Evolutionary conservation across 768 basidiomycete species (phyloP).

Genomic region (Lepiota venenata): DNA sequence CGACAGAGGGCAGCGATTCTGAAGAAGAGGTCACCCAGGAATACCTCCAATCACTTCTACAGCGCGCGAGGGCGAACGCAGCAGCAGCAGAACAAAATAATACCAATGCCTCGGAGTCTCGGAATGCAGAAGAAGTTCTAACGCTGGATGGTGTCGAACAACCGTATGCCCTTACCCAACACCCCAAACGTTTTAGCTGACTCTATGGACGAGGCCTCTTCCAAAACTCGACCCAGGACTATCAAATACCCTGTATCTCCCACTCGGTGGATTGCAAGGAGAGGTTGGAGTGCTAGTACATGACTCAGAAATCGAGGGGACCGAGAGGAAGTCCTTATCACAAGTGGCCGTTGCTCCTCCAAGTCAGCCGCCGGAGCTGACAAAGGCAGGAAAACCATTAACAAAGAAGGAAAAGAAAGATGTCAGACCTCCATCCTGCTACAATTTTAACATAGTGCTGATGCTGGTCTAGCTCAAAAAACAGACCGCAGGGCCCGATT

Average conservation of each 20-base stretch:
- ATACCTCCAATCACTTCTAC: slow-evolving; percentile 60
- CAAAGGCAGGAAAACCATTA: slow-evolving; percentile 59
- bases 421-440: slow-evolving; percentile 33
- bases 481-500: slow-evolving; percentile 73
- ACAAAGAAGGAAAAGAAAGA: slow-evolving; percentile 74
- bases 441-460: neutral
- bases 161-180: slow-evolving; percentile 24
- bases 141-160: slow-evolving; percentile 35
- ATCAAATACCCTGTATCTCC: slow-evolving; percentile 65
- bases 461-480: slow-evolving; percentile 52
- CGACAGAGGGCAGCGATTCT: slow-evolving; percentile 22
- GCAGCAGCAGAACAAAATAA: slow-evolving; percentile 27
- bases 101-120: slow-evolving; percentile 17
- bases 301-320: slow-evolving; percentile 60
- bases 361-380: slow-evolving; percentile 54
- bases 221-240: slow-evolving; percentile 64
- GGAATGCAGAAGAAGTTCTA: slow-evolving; percentile 53
- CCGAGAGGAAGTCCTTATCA: slow-evolving; percentile 48
- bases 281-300: slow-evolving; percentile 43
- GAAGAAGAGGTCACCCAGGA: slow-evolving; percentile 50
- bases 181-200: slow-evolving; percentile 8
- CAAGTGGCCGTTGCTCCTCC: slow-evolving; percentile 55
- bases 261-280: slow-evolving; percentile 38
- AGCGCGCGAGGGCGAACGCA: slow-evolving; percentile 55
- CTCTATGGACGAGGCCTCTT: slow-evolving; percentile 38